Base-by-base conservation (phyloP, 139 green algal species). In the Closterium sp. region DNA sequence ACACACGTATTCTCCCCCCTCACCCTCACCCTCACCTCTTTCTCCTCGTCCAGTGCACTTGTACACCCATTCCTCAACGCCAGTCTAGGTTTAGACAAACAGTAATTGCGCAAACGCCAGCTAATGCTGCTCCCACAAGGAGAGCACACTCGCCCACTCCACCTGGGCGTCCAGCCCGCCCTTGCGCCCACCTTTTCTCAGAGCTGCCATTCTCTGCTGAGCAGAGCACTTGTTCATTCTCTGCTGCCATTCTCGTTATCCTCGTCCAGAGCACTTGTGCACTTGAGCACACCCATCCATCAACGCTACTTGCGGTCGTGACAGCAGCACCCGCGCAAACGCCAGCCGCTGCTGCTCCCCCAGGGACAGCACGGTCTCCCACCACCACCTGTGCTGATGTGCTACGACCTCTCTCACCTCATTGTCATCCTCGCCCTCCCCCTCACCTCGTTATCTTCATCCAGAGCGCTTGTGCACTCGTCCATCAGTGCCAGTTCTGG, bases 251-350 rank as follows among this genome's bases (percentile, higher is more conserved):
- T 6, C 96, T 99, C 97, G 87, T 97, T 98, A 12, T 93, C 92
- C 3, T 92, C 94, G 94, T 99, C 98, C 89, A 99, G 93, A 1
- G 98, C 98, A 12, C 91, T 96, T 0, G 98, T 98, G 0, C 96
- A 96, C 95, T 99, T n/a, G n/a, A n/a, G n/a, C n/a, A n/a, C n/a
- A n/a, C n/a, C n/a, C 97, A 92, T 99, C 97, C 94, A 99, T 96
- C n/a, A 99, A 94, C 32, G 97, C 97, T 35, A 99, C 93, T 19
- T 33, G 87, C 12, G 98, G 97, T 83, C 93, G 87, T 10, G 95
- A 93, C 28, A 98, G 92, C 69, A 99, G 95, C 34, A 98, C 90
- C 55, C 97, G 94, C 16, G 97, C 98, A 95, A 99, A 99, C 16
- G 98, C 98, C 30, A 99, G 94, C 16, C 98, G 96, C 96, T 99